Evolutionary conservation across 2,329 filamentous ascomycete genomes (phyloP), one percentile per base, ranked within the genome.

Genomic region (Cercospora janseana): DNA sequence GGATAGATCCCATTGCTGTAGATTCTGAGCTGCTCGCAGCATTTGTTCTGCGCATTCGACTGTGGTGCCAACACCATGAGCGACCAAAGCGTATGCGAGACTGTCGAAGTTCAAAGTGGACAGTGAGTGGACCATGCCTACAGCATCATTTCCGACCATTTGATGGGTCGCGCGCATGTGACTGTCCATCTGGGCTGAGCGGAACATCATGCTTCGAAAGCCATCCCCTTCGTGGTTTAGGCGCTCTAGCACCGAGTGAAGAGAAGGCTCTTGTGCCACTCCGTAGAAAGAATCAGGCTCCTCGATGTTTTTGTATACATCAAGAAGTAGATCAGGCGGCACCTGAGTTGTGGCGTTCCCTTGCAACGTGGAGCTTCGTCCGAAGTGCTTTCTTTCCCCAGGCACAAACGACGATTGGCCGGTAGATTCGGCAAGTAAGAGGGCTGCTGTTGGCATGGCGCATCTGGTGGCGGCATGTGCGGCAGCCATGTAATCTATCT

Each of bases 261-360:
- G 72, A 50, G 83, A 90, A 5, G 89, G 80, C 31, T 81, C 81
- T 67, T 94, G 87, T 32, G 88, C 81, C 6, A 96, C 78, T 3
- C 93, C 94, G 65, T 98, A 98, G 67, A 95, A 98, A 0, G 90
- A 86, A 67, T 99, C 93, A 1, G 91, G 92, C 63, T 99, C 94
- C 64, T 96, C 91, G 38, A 98, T 87, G 54, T 88, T 92, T 64
- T 88, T 86, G 66, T 93, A 98, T 2, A 98, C 91, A 1, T 80
- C 75, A 35, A 95, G 77, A 9, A 97, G 74, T 1, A 94, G 76
- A 23, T 87, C 81, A 3, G 80, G 77, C 5, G 87, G 79, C 1
- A 64, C 64, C 9, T 49, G 52, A 6, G 38, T 26, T 3, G 54
- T 18, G 20, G 27, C 46, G 24, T 8, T 8, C 7, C 31, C 44